Base-by-base conservation (phyloP, 2,329 filamentous ascomycete genomes). In the Canariomyces notabilis region DNA sequence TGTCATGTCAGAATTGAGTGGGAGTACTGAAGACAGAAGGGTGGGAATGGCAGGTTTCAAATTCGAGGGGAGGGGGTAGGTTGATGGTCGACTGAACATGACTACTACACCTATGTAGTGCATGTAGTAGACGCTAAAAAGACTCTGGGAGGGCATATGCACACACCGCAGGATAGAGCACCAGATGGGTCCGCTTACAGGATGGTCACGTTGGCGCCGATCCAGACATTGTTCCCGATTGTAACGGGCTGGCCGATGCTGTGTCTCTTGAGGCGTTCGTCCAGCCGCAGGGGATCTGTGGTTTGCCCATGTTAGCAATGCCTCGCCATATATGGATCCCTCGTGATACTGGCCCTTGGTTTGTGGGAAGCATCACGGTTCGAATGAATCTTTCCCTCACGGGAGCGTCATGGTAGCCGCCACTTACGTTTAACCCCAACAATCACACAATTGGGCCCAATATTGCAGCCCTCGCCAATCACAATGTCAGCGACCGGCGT, bases 171-270 rank as follows among this genome's bases (percentile, higher is more conserved):
- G 11, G 15, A 36, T n/a, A 23, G 36, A 42, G 42, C n/a, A n/a
- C n/a, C n/a, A n/a, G n/a, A 32, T n/a, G 12, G 32, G 20, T 18
- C 23, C 19, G 23, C 61, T 57, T 33, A 62, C 56, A 70, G 37
- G 29, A 71, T 64, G 2, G 57, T 63, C 6, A 58, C 66, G 15
- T 61, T 59, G 11, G 61, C 63, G 2, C 68, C 67, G 35, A 71
- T 64, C 66, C 67, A 71, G 22, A 67, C 67, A 31, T 66, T 59
- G 32, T 69, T 56, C 1, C 62, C 66, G 38, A 71, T 66, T 2
- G 50, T 57, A 23, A 70, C 62, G 4, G 51, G 57, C 15, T 58
- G 56, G 11, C 62, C 62, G 22, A 57, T 57, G 45, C 61, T 63
- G 21, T 45, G 46, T 21, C 55, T 50, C 44, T 52, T 53, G 5